These are phyloP conservation scores for Coemansia sp. DNA, from an alignment of 192 early-diverging fungal species.

Conservation along the genomic window DNA sequence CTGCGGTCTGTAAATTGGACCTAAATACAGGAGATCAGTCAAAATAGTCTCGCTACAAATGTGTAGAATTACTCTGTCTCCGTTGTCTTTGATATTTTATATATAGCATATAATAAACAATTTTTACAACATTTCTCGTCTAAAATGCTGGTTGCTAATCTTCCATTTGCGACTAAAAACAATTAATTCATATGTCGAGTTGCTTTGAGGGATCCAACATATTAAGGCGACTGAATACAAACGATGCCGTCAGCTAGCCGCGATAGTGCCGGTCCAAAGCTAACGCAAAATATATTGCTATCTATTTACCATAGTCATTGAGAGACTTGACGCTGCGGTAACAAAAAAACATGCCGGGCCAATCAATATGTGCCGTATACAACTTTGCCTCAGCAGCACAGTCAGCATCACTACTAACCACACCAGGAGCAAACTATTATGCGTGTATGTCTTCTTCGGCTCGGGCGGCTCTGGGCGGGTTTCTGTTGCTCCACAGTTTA, in stretches of 20 bases:
- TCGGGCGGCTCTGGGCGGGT: background rate
- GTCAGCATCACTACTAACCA: background rate
- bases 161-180: too few relatives aligned
- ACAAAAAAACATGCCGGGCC: background rate
- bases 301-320: background rate
- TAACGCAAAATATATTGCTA: background rate
- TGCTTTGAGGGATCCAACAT: background rate
- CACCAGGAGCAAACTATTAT: background rate
- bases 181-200: background rate
- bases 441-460: background rate
- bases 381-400: background rate
- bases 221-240: background rate
- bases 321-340: background rate
- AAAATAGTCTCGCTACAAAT: background rate
- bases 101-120: background rate
- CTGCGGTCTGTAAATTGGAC: constrained; percentile 25
- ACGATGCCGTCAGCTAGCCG: background rate
- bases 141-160: too few relatives aligned
- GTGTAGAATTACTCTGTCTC: background rate
- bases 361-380: too few relatives aligned
- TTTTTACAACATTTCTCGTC: background rate
- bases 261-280: background rate
- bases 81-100: background rate
- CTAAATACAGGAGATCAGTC: background rate
- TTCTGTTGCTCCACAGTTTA: background rate